A percentile compares a stretch with the other conserved stretches of the same genome.
Conservation (phyloP, 139 green algal species). For the Haematococcus sp. region DNA sequence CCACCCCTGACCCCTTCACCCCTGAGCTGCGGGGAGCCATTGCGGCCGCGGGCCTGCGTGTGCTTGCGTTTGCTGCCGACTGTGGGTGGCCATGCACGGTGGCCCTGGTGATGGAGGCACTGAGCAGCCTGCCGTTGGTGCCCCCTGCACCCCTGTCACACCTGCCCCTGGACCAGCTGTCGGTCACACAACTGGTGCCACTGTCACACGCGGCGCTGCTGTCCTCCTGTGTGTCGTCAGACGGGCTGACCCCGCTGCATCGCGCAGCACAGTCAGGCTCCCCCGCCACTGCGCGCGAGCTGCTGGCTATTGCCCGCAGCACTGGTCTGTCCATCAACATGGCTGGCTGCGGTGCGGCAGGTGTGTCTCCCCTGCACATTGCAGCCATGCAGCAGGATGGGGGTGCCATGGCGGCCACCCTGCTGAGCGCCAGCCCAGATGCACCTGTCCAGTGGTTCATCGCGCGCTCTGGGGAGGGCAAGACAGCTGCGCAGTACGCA, state of each 20-base stretch:
- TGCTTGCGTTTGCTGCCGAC: conserved; percentile 4
- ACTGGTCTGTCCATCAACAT: not conserved
- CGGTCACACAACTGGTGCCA: not conserved
- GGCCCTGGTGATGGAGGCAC: not conserved
- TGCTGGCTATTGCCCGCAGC: not conserved
- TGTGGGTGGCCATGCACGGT: conserved; percentile 2
- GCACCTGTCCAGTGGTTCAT: conserved; percentile 10
- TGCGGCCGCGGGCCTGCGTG: not conserved
- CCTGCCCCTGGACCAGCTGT: not conserved
- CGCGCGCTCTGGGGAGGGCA: not conserved
- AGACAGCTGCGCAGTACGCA: not conserved
- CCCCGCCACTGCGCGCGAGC: not conserved
- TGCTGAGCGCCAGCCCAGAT: not conserved
- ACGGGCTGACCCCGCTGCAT: conserved; percentile 1
- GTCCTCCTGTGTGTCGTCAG: not conserved
- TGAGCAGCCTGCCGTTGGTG: not conserved
- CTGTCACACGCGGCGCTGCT: not conserved
- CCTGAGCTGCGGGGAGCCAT: not conserved
- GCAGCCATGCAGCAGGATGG: not conserved
- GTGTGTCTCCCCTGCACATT: not conserved
- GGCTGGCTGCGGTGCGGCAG: not conserved
- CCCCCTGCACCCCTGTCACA: not conserved
- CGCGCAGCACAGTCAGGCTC: not conserved
- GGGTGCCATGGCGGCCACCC: not conserved
- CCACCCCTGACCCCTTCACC: not conserved